Percentiles rank a stretch among this genome's conserved stretches.
Conservation (phyloP, 371 early-diverging fungal species). For the Mycotypha africana region DNA sequence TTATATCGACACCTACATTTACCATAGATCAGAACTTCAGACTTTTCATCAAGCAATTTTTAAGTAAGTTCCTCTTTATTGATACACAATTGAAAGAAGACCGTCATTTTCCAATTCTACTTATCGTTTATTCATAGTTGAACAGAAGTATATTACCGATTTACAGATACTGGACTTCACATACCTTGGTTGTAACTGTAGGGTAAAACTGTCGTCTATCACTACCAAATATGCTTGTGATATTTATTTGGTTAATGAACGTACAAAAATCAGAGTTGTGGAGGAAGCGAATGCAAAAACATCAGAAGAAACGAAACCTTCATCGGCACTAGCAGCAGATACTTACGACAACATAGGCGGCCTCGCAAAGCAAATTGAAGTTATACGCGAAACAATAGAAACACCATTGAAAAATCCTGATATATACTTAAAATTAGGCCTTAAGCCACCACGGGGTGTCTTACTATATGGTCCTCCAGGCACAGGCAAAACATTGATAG, state of each 20-base stretch:
- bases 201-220: no score
- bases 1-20: constrained; percentile 8
- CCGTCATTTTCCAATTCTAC: no score
- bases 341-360: constrained; percentile 70
- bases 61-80: no score
- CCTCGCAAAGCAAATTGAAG: constrained; percentile 57
- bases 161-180: constrained; percentile 49
- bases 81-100: background rate
- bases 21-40: constrained; percentile 7
- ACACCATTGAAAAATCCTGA: constrained; percentile 76
- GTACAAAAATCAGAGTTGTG: no score
- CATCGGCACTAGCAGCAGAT: constrained; percentile 2
- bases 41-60: constrained; percentile 12
- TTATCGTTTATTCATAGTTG: constrained; percentile 32
- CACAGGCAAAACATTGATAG: constrained; percentile 96
- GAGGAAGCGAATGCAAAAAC: no score
- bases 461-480: constrained; percentile 98
- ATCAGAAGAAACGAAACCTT: constrained; percentile 4
- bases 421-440: constrained; percentile 60
- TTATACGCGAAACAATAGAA: constrained; percentile 85
- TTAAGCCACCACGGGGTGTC: constrained; percentile 87
- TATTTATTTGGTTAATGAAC: no score
- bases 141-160: constrained; percentile 41
- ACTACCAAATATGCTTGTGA: no score
- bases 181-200: constrained; percentile 22